Conservation (phyloP, 2,329 filamentous ascomycete species). For the Thelonectria blattea region DNA sequence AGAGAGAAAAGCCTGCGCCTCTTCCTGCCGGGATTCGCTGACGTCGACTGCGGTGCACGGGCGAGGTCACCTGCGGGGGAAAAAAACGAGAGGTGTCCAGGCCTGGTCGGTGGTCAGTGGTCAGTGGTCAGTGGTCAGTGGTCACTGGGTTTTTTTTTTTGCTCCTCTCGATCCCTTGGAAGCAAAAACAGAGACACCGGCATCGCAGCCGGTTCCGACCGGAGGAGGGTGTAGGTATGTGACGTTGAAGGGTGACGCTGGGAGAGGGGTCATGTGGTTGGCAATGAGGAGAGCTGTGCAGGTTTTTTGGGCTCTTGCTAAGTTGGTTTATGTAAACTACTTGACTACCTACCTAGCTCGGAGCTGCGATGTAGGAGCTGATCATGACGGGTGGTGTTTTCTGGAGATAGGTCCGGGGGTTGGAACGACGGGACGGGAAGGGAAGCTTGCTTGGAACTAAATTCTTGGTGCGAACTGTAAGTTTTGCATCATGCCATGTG, state of each 20-base stretch:
- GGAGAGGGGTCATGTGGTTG: slow-evolving; percentile 5
- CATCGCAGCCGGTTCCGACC: slow-evolving; percentile 16
- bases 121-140: not conserved
- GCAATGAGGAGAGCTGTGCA: not conserved
- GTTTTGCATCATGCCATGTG: not conserved
- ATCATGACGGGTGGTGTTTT: not conserved
- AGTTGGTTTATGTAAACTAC: not conserved
- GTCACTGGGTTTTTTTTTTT: not conserved
- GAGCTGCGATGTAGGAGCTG: not conserved
- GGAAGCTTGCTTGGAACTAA: not conserved
- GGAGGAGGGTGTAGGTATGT: slow-evolving; percentile 19
- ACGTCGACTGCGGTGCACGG: slow-evolving; percentile 16
- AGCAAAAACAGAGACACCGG: slow-evolving; percentile 1
- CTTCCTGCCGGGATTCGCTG: slow-evolving; percentile 4
- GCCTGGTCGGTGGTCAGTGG: not conserved
- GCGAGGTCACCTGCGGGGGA: slow-evolving; percentile 18
- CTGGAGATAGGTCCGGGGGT: too few species aligned
- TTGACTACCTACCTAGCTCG: not conserved
- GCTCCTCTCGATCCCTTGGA: too few species aligned
- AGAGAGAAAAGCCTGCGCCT: not conserved
- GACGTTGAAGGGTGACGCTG: slow-evolving; percentile 4
- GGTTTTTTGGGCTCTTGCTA: not conserved
- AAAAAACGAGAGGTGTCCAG: not conserved
- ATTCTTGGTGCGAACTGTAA: too few species aligned
- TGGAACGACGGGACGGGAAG: too few species aligned